Percentiles rank a stretch among this genome's conserved stretches.
phyloP scores from a whole-genome alignment of 2,329 filamentous ascomycete species.

The Aspergillus unguis region DNA sequence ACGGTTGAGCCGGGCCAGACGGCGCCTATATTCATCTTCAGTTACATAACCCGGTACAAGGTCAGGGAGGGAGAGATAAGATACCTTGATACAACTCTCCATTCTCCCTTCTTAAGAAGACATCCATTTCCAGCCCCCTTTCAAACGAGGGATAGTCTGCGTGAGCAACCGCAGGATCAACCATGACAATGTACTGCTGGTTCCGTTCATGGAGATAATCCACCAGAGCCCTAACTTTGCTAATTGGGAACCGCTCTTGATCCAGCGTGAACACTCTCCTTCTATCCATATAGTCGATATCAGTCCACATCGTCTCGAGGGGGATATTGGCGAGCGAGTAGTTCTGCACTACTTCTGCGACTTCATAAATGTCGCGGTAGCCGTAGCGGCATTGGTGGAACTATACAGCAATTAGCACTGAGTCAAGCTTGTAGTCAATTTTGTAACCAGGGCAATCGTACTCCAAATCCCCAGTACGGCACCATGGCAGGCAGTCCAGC shows the following conservation, averaged over 20 bases:
- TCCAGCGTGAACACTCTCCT: constrained; percentile 41
- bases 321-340: constrained; percentile 43
- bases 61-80: not conserved
- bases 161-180: constrained; percentile 56
- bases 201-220: constrained; percentile 62
- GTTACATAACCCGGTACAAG: not conserved
- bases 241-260: constrained; percentile 36
- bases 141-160: constrained; percentile 55
- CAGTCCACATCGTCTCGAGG: constrained; percentile 48
- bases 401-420: constrained; percentile 11
- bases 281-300: constrained; percentile 43
- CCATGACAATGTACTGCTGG: constrained; percentile 74
- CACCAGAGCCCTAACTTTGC: constrained; percentile 61
- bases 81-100: constrained; percentile 51
- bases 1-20: constrained; percentile 74
- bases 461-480: constrained; percentile 63
- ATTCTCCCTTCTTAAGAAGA: constrained; percentile 54
- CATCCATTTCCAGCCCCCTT: constrained; percentile 56
- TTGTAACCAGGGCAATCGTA: constrained; percentile 23
- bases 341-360: constrained; percentile 44
- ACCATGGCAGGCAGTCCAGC: constrained; percentile 59
- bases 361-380: constrained; percentile 50
- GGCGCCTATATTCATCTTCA: constrained; percentile 49
- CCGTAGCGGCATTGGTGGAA: constrained; percentile 64
- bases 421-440: not conserved